Conservation (phyloP, 768 basidiomycete species). For the Calocybe indica region DNA sequence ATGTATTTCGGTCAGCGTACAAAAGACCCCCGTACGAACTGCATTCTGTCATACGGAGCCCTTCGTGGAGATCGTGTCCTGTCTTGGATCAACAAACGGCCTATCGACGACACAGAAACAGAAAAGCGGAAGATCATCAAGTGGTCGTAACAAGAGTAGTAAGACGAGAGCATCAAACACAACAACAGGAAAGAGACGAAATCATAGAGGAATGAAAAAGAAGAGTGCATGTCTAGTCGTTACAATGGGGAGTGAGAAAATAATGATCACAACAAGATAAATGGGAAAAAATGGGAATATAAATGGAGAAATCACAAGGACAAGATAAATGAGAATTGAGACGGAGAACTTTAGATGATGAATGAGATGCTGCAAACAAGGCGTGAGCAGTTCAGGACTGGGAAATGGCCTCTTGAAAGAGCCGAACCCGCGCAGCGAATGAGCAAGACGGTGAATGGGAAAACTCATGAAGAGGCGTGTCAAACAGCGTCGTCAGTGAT, state of each 20-base stretch:
- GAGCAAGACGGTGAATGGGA: too few relatives aligned
- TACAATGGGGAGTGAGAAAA: constrained; percentile 39
- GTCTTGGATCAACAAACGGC: too few relatives aligned
- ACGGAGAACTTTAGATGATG: not conserved
- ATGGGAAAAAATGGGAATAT: constrained; percentile 5
- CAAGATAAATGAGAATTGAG: constrained; percentile 7
- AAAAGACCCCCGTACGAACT: too few relatives aligned
- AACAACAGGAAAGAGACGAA: constrained; percentile 24
- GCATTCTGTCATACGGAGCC: too few relatives aligned
- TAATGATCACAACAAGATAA: constrained; percentile 1
- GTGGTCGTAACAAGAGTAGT: constrained; percentile 20
- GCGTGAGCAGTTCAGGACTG: not conserved
- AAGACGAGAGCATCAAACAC: constrained; percentile 23
- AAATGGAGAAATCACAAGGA: constrained; percentile 3
- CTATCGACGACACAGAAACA: too few relatives aligned
- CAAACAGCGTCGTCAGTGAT: too few relatives aligned
- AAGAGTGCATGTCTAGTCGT: constrained; percentile 67
- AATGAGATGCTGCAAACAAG: not conserved
- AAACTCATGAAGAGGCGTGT: too few relatives aligned
- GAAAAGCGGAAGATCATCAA: not conserved
- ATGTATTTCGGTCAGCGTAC: too few relatives aligned
- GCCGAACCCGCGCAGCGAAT: too few relatives aligned
- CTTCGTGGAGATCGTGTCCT: too few relatives aligned
- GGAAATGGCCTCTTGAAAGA: not conserved
- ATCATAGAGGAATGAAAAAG: constrained; percentile 14